A percentile compares a stretch with the other conserved stretches of the same genome.
Evolutionary conservation across 257 asterid species (phyloP).

Genomic region (Fraxinus quadrangulata): DNA sequence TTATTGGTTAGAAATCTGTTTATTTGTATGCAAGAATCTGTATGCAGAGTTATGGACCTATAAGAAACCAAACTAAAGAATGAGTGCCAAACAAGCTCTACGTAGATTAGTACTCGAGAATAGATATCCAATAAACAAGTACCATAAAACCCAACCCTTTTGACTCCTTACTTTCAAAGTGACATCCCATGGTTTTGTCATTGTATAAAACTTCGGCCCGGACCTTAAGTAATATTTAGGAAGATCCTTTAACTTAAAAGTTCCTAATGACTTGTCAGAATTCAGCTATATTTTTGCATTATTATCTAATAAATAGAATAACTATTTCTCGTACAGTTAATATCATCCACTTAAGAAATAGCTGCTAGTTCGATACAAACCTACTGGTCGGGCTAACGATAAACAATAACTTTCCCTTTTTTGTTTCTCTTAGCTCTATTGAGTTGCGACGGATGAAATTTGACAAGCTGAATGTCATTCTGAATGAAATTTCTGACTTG

Average conservation of each 20-base stretch:
- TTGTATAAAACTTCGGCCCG: neutral
- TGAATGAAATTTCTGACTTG: neutral
- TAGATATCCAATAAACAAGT: neutral
- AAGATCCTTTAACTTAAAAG: neutral
- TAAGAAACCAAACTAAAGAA: neutral
- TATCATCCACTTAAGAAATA: slow-evolving; percentile 18
- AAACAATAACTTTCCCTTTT: neutral
- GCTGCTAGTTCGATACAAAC: slow-evolving; percentile 24
- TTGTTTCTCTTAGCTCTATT: neutral
- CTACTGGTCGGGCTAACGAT: slow-evolving; percentile 6
- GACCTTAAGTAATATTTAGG: neutral
- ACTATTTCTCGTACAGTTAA: neutral
- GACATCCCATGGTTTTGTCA: neutral
- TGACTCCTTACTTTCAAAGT: neutral
- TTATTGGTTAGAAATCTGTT: neutral
- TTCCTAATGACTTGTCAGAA: neutral
- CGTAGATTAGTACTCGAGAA: neutral
- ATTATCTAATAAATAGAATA: neutral
- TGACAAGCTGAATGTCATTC: neutral
- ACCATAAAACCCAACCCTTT: neutral
- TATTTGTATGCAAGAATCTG: neutral
- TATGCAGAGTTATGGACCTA: neutral
- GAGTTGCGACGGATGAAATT: neutral
- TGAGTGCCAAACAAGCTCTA: neutral
- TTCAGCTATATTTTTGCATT: neutral